phyloP scores from a whole-genome alignment of 148 eudicot genomes.

The Agrostemma githago region DNA sequence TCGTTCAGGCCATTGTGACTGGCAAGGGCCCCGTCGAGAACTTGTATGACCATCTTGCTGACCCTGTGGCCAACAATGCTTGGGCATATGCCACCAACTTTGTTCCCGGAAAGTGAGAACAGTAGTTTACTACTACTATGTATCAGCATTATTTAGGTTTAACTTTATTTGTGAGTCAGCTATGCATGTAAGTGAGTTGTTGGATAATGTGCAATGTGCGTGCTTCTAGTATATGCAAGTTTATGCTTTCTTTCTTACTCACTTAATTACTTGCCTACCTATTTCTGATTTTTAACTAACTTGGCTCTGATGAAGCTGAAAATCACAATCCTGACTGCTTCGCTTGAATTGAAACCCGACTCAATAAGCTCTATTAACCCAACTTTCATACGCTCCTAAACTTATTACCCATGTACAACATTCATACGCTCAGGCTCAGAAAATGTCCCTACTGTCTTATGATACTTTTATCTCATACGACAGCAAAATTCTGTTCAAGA shows the following conservation, averaged over 20 bases:
- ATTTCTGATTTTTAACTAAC: too few species aligned
- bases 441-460: background rate
- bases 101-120: slow-evolving; percentile 42
- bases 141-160: background rate
- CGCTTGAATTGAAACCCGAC: too few species aligned
- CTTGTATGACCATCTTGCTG: slow-evolving; percentile 49
- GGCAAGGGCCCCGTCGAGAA: slow-evolving; percentile 62
- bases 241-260: background rate
- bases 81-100: slow-evolving; percentile 65
- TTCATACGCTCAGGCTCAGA: background rate
- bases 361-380: too few species aligned
- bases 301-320: too few species aligned
- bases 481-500: background rate
- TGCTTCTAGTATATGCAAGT: background rate
- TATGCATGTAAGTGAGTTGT: background rate
- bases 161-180: background rate
- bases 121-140: background rate
- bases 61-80: slow-evolving; percentile 54
- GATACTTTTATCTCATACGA: background rate
- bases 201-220: background rate
- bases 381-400: too few species aligned
- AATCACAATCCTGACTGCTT: too few species aligned
- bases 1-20: slow-evolving; percentile 61
- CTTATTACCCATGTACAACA: too few species aligned
- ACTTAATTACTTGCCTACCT: too few species aligned